Percentiles rank a stretch among this genome's conserved stretches.
Conservation (phyloP, 805 yeast genomes). For the Kazachstania africana region DNA sequence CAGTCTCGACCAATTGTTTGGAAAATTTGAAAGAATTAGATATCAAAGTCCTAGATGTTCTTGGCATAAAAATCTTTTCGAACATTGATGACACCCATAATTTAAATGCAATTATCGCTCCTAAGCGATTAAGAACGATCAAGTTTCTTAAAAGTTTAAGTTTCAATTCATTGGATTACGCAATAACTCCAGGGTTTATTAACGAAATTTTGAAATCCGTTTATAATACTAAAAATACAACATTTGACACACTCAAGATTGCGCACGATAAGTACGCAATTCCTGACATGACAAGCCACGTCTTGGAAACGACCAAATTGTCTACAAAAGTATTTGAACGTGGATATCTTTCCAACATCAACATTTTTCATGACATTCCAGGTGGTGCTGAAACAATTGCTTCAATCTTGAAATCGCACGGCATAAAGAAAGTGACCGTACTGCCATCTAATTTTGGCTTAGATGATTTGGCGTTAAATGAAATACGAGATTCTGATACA, state of each 20-base stretch:
- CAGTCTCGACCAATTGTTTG: constrained; percentile 59
- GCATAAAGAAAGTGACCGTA: constrained; percentile 11
- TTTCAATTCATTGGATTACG: constrained; percentile 35
- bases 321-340: constrained; percentile 18
- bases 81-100: constrained; percentile 9
- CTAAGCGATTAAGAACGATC: constrained; percentile 73
- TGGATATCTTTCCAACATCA: constrained; percentile 11
- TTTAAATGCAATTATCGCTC: constrained; percentile 55
- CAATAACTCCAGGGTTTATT: constrained; percentile 45
- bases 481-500: constrained; percentile 1
- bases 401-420: constrained; percentile 19
- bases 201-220: constrained; percentile 32
- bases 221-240: too few relatives aligned
- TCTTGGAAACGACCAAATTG: constrained; percentile 8
- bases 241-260: too few relatives aligned
- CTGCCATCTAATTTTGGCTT: constrained; percentile 10
- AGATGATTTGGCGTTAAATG: constrained; percentile 11
- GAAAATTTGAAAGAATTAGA: constrained; percentile 35
- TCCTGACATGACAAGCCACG: constrained; percentile 24
- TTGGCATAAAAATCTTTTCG: constrained; percentile 45
- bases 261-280: constrained; percentile 21
- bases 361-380: constrained; percentile 18
- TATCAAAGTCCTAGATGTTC: constrained; percentile 28
- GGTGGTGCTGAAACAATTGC: constrained; percentile 20
- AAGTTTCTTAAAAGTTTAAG: constrained; percentile 70